These are phyloP conservation scores for Pseudogymnoascus destructans DNA, from an alignment of 2,329 filamentous ascomycete genomes.

Conservation along the genomic window DNA sequence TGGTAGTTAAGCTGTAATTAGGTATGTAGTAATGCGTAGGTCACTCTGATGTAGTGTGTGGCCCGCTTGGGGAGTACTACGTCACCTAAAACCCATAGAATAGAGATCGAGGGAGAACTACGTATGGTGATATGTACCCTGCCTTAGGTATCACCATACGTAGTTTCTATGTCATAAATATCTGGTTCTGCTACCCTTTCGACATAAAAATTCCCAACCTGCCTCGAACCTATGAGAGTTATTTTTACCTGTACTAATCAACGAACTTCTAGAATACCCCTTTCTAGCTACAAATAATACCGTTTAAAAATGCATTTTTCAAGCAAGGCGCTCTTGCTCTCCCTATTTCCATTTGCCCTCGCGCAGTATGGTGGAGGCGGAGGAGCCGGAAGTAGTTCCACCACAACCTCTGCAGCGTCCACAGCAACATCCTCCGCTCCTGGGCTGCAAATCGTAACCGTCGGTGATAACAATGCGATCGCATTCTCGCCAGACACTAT, in stretches of 20 bases:
- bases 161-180: not conserved
- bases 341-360: constrained; percentile 17
- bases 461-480: constrained; percentile 26
- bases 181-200: not conserved
- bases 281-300: not conserved
- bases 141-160: too few species aligned
- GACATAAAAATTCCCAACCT: not conserved
- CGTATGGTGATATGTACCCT: too few species aligned
- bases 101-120: too few species aligned
- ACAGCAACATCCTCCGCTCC: constrained; percentile 16
- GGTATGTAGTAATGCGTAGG: not conserved
- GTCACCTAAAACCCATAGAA: not conserved
- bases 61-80: not conserved
- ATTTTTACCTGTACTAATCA: not conserved
- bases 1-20: not conserved
- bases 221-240: not conserved
- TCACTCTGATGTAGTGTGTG: not conserved
- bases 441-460: constrained; percentile 24
- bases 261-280: not conserved
- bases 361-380: constrained; percentile 12
- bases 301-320: constrained; percentile 22
- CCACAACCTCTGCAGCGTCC: constrained; percentile 13
- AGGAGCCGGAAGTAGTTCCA: constrained; percentile 1
- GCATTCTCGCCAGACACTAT: constrained; percentile 38
- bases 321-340: constrained; percentile 16